A percentile compares a stretch with the other conserved stretches of the same genome.
These are phyloP conservation scores for Sordariomycetes sp. DNA, from an alignment of 2,329 filamentous ascomycete species.

Conservation along the genomic window DNA sequence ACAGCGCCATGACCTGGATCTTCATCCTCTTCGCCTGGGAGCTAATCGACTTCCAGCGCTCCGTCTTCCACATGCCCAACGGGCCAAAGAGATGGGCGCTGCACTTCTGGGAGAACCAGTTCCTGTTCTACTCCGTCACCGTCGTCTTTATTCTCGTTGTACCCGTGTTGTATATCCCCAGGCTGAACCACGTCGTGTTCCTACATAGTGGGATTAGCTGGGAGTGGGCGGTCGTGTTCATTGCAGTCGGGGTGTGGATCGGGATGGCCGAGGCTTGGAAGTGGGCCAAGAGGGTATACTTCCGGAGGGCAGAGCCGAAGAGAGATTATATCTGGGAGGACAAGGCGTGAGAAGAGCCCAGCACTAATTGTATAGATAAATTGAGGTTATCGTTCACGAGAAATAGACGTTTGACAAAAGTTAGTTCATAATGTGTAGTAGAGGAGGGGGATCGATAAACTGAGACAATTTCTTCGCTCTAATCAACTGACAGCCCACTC, in stretches of 20 bases:
- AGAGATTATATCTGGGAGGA: background rate
- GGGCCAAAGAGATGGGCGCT: constrained; percentile 37
- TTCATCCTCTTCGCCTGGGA: constrained; percentile 59
- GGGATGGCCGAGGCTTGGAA: constrained; percentile 53
- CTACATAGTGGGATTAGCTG: constrained; percentile 51
- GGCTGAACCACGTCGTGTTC: constrained; percentile 51
- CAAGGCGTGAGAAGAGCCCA: no score
- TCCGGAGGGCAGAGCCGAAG: constrained; percentile 17
- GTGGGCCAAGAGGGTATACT: constrained; percentile 46
- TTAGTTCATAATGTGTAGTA: no score
- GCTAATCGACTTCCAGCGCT: constrained; percentile 50
- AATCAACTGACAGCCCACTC: no score
- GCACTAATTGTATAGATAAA: no score
- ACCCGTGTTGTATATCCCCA: constrained; percentile 54
- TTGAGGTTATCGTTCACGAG: no score
- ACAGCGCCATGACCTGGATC: constrained; percentile 54
- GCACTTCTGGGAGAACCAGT: constrained; percentile 41
- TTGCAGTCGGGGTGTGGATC: constrained; percentile 49
- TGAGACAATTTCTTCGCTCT: no score
- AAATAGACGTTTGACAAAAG: no score
- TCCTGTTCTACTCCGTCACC: constrained; percentile 35
- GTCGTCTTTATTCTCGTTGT: constrained; percentile 42
- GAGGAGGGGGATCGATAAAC: no score
- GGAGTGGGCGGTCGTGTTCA: constrained; percentile 59
- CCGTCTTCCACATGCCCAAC: constrained; percentile 47